Percentiles rank a stretch among this genome's conserved stretches.
Conservation (phyloP, 148 eudicot species). For the Oxyria digyna region DNA sequence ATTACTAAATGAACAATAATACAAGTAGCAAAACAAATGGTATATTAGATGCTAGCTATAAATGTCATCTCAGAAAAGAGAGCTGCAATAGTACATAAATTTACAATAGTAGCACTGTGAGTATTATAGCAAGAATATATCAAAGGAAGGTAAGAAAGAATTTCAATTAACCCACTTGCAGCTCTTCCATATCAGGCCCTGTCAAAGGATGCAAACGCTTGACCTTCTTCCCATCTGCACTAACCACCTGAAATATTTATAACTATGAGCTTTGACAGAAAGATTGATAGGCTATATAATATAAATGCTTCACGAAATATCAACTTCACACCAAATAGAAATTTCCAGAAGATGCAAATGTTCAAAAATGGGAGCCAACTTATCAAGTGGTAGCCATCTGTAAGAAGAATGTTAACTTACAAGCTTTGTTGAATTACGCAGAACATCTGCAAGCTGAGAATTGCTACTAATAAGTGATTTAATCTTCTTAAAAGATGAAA, state of each 20-base stretch:
- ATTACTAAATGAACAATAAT: background rate
- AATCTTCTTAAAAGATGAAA: slow-evolving; percentile 89
- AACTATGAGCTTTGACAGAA: too few species aligned
- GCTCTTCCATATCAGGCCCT: slow-evolving; percentile 75
- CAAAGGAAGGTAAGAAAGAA: background rate
- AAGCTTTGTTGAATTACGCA: slow-evolving; percentile 68
- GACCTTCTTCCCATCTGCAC: slow-evolving; percentile 94
- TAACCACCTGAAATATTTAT: slow-evolving; percentile 77
- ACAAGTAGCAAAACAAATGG: background rate
- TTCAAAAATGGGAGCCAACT: background rate
- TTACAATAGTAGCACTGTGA: background rate
- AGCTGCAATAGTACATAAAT: too few species aligned
- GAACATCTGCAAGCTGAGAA: slow-evolving; percentile 75
- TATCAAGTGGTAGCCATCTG: background rate
- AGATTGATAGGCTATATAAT: too few species aligned
- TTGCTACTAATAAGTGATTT: slow-evolving; percentile 59
- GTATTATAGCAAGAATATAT: background rate
- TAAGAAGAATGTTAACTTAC: slow-evolving; percentile 28
- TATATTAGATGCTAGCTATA: too few species aligned
- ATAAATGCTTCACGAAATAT: background rate
- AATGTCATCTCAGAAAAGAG: too few species aligned
- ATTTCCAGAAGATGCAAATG: background rate
- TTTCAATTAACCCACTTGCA: slow-evolving; percentile 48
- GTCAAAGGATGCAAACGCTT: slow-evolving; percentile 64
- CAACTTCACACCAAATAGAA: background rate